Conservation (phyloP, 805 yeast genomes). For the Teunomyces lycoperdinae region DNA sequence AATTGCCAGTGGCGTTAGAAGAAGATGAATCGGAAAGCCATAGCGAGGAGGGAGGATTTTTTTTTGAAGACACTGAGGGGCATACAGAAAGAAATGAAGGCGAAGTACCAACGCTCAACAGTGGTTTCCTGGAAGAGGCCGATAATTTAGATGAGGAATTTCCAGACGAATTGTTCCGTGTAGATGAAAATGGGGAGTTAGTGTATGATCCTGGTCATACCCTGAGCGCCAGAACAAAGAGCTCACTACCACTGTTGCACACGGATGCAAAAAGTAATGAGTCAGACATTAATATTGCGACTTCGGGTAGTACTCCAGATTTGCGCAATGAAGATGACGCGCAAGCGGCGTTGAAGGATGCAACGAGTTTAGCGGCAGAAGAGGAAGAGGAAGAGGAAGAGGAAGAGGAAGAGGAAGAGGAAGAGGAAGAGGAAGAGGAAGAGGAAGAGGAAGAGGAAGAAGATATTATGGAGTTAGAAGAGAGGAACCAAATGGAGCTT, state of each 20-base stretch:
- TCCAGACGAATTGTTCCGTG: constrained; percentile 18
- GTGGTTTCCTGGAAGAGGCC: no score
- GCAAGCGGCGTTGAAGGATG: no score
- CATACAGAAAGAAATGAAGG: constrained; percentile 3
- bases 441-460: background rate
- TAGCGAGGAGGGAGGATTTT: constrained; percentile 24
- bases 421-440: background rate
- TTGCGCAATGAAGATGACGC: background rate
- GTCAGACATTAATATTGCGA: background rate
- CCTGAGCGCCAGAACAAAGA: background rate
- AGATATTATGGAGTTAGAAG: constrained; percentile 5
- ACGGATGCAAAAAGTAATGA: background rate
- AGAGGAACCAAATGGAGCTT: constrained; percentile 6
- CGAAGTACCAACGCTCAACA: background rate
- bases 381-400: background rate
- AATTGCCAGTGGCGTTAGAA: background rate
- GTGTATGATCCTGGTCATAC: constrained; percentile 15
- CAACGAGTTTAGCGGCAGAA: background rate
- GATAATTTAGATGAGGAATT: constrained; percentile 9
- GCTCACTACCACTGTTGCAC: background rate
- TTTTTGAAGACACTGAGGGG: constrained; percentile 9
- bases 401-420: background rate
- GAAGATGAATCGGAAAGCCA: background rate
- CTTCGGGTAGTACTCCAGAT: background rate
- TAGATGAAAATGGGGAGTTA: constrained; percentile 18